Evolutionary conservation across 2,329 filamentous ascomycete genomes (phyloP), one percentile per base, ranked within the genome.

Genomic region (Metarhizium anisopliae): DNA sequence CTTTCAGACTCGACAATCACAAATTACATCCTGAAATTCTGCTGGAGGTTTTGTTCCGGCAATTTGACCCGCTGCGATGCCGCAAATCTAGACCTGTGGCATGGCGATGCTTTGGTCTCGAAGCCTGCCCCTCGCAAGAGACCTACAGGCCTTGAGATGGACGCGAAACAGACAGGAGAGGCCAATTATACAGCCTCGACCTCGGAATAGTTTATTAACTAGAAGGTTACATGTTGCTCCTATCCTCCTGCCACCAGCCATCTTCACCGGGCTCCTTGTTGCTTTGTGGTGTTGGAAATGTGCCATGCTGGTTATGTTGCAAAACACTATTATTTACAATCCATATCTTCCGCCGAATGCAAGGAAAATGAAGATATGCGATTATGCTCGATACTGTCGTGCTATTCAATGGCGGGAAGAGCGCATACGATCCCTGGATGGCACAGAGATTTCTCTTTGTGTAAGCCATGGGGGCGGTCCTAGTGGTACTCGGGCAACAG

Each of bases 281-380:
- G 77, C 77, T 3, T 73, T 92, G 14, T 92, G 79, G 78, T 73
- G 71, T 2, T 83, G 80, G 76, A 84, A 85, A 65, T 90, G 87
- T 65, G 69, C 83, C 54, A 88, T 90, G 83, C 82, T 91, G 72
- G 76, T 93, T 32, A 62, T 87, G 4, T 87, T 91, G 66, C 89
- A 92, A 70, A 89, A 92, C 65, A 86, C 86, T 66, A 89, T 92
- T 65, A 87, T 92, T 57, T 92, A 91, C 70, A 90, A 90, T 74
- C 86, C 88, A 0, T 86, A 85, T 50, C 71, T 91, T 52, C 87
- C 87, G 18, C 87, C 87, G 2, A 86, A 86, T 64, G 77, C 87
- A 0, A 78, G 87, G 16, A 76, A 78, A 29, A 85, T 91, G 71
- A 83, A 72, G 56, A 85, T 92, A 42, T 71, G 73, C 3, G 82